Conservation (phyloP, 2,329 filamentous ascomycete genomes). For the Dactylellina drechsleri region DNA sequence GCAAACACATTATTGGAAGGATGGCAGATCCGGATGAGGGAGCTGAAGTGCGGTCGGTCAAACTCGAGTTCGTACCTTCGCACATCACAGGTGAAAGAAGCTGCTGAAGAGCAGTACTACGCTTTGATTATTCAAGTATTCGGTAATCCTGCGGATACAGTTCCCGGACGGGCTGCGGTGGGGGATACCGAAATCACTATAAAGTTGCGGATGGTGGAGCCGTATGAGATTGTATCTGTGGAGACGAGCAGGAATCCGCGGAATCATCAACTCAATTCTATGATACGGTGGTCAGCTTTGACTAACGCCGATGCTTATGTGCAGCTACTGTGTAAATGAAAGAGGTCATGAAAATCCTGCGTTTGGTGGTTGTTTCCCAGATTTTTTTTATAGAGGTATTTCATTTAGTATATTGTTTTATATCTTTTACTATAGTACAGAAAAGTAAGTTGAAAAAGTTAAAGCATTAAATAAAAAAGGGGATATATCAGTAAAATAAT, state of each 20-base stretch:
- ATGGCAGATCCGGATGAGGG: not conserved
- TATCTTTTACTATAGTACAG: too few species aligned
- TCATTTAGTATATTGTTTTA: too few species aligned
- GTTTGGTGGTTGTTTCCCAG: too few species aligned
- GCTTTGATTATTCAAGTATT: constrained; percentile 1
- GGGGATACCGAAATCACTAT: constrained; percentile 19
- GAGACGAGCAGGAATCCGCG: not conserved
- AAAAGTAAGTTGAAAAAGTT: too few species aligned
- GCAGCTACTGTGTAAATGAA: too few species aligned
- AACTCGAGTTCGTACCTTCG: too few species aligned
- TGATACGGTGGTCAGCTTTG: not conserved
- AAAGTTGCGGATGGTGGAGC: constrained; percentile 17
- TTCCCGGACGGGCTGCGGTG: not conserved
- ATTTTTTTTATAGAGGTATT: too few species aligned
- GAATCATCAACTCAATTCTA: not conserved
- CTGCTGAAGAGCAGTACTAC: not conserved
- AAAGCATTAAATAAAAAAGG: too few species aligned
- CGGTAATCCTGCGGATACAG: not conserved
- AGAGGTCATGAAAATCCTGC: too few species aligned
- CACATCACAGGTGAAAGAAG: not conserved
- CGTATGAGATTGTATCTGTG: constrained; percentile 13
- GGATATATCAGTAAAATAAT: too few species aligned
- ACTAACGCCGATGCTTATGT: too few species aligned
- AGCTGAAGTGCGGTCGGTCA: not conserved
- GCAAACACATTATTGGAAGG: constrained; percentile 13